Base-by-base conservation (phyloP, 2,329 filamentous ascomycete species). In the Periconia sp. region DNA sequence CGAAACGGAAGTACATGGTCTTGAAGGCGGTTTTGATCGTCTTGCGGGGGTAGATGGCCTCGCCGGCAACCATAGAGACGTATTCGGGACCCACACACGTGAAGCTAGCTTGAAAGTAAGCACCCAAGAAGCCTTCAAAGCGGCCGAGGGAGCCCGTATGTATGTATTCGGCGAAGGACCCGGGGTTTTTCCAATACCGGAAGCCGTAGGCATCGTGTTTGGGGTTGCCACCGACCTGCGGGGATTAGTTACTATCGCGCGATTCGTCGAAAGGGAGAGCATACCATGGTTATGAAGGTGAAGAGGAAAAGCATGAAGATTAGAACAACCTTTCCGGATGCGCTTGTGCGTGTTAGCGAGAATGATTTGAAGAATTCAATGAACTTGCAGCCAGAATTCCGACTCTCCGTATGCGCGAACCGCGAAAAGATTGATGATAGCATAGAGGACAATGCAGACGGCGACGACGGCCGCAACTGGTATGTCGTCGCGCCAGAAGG, bases 21-120 rank as follows among this genome's bases (percentile, higher is more conserved):
- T 68, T 61, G n/a, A 73, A 69, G 7, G 74, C 75, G 40, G 84
- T 84, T 49, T 84, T 84, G 48, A 88, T 81, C 68, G 85, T 85
- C 61, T 79, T 77, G 36, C 82, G 78, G 2, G 84, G 85, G 15
- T 84, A 80, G 21, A 81, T 72, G 1, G 82, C 81, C 72, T 87
- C 84, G 34, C 81, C 84, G 3, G 83, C 84, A 2, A 84, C 83
- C 45, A 85, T 78, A 32, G 80, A 79, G 18, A 75, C 70, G 28
- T 87, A 75, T 61, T 88, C 85, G 57, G 59, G 56, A 30, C 56
- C 65, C 15, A 60, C 58, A 36, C 66, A 64, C n/a, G 63, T 45
- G 48, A 62, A 28, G 72, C 72, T 6, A 74, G 73, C 36, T 75
- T 73, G 36, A 75, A 72, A 36, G 82, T 74, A 29, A 75, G 74